Base-by-base conservation (phyloP, 1,284 basidiomycete species). In the Butyriboletus regius region DNA sequence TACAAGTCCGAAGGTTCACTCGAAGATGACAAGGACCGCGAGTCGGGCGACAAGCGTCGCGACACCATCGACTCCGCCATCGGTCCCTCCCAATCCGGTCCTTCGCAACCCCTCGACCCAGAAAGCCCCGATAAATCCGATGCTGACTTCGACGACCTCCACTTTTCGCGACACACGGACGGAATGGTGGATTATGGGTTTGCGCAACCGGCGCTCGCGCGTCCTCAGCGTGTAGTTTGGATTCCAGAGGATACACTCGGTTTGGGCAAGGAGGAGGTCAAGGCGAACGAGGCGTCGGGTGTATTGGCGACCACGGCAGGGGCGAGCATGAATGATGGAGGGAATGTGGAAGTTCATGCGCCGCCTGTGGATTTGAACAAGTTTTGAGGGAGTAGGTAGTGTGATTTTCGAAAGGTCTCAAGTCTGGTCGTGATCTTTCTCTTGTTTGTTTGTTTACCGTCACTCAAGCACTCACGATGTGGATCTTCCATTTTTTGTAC, bases 201-300 rank as follows among this genome's bases (percentile, higher is more conserved):
- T 70, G 82, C 85, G 47, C 91, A 91, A 60, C 91, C 90, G 14
- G 88, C 88, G 10, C 74, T 81, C 12, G 81, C 83, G 46, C 77
- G 83, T 45, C 80, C 83, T 38, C 87, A 91, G 68, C 75, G 81
- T 50, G 73, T 80, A 10, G 71, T 96, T 34, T 96, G 93, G 92
- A 68, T 95, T 45, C 88, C 91, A 13, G 90, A 94, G 60, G 66
- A 73, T 39, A 71, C 86, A 0, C 56, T 79, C 38, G 64, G 73
- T 55, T 39, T 91, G 42, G 78, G 71, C 12, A 73, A 74, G 51
- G 81, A 78, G 53, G 88, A 91, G 69, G 78, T 78, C 57, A 63
- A 67, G 51, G 78, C 69, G 54, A 83, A 84, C 63, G 61, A 62
- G 51, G 75, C 74, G 42, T 70, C 68, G 9, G 85, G 83, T 1